A percentile compares a stretch with the other conserved stretches of the same genome.
phyloP scores from a whole-genome alignment of 495 filamentous ascomycete species.

The Penicillium canescens region DNA sequence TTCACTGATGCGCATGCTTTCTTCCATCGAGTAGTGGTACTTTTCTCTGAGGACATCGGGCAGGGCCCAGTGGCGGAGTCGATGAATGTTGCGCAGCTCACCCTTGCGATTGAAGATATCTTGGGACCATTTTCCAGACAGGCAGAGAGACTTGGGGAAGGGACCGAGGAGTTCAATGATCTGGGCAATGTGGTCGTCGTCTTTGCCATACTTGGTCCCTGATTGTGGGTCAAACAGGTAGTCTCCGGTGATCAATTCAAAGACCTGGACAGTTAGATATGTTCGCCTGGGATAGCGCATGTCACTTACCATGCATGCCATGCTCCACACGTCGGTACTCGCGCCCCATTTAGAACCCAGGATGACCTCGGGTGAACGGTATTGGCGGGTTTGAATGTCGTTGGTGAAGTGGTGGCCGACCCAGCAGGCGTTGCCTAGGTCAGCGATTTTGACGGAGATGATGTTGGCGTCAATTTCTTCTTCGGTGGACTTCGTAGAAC shows the following conservation, averaged over 20 bases:
- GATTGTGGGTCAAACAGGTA: slow-evolving; percentile 99
- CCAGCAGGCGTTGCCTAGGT: slow-evolving; percentile 98
- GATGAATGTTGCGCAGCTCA: slow-evolving; percentile 96
- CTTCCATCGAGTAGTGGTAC: slow-evolving; percentile 85
- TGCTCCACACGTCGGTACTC: slow-evolving; percentile 99
- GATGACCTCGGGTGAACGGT: slow-evolving; percentile 96
- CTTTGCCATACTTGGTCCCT: slow-evolving; percentile 98
- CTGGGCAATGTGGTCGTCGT: slow-evolving; percentile 99
- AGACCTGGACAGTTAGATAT: slow-evolving; percentile 60
- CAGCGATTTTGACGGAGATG: slow-evolving; percentile 98
- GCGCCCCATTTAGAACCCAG: slow-evolving; percentile 97
- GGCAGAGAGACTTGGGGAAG: slow-evolving; percentile 88
- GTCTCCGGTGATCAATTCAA: slow-evolving; percentile 97
- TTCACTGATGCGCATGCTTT: slow-evolving; percentile 74
- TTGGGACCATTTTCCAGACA: slow-evolving; percentile 94
- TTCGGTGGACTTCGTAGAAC: slow-evolving; percentile 41
- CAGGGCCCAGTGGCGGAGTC: slow-evolving; percentile 93
- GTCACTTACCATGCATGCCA: slow-evolving; percentile 89
- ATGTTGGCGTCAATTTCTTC: slow-evolving; percentile 62
- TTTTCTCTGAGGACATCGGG: slow-evolving; percentile 94
- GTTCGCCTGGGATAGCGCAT: not conserved
- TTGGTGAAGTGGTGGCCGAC: slow-evolving; percentile 99
- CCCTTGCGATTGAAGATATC: slow-evolving; percentile 99
- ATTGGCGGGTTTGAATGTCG: slow-evolving; percentile 97
- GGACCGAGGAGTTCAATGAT: slow-evolving; percentile 96